Evolutionary conservation across 73 alveolate species (phyloP).

Genomic region (Paramecium sexaurelia): DNA sequence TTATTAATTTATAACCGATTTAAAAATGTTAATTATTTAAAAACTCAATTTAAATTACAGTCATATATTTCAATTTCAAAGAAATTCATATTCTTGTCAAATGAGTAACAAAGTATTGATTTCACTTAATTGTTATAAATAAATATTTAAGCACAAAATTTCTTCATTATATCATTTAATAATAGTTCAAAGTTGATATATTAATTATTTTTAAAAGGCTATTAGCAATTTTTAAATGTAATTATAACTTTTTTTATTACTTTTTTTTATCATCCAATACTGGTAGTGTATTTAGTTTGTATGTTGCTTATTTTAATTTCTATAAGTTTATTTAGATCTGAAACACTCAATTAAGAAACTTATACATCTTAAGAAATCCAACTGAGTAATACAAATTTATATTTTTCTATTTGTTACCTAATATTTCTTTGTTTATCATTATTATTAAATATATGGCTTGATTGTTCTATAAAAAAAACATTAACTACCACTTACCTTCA

Average conservation of each 20-base stretch:
- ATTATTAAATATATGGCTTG: too few species aligned
- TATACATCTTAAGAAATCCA: too few species aligned
- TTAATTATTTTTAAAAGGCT: conserved; percentile 18
- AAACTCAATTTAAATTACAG: neutral
- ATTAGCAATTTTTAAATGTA: conserved; percentile 20
- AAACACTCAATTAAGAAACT: too few species aligned
- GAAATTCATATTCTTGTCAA: neutral
- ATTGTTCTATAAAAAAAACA: too few species aligned
- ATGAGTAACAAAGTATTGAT: neutral
- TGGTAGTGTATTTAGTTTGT: conserved; percentile 37
- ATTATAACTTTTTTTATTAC: neutral
- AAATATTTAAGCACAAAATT: conserved; percentile 16
- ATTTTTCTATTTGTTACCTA: too few species aligned
- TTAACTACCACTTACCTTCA: too few species aligned
- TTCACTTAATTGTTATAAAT: neutral
- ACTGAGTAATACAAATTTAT: too few species aligned
- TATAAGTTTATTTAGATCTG: too few species aligned
- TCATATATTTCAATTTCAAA: neutral
- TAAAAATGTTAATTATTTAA: neutral
- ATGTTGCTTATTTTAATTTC: too few species aligned
- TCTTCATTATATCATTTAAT: neutral
- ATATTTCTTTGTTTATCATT: too few species aligned
- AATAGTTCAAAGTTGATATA: conserved; percentile 50
- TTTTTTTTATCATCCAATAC: conserved; percentile 51
- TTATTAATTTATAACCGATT: neutral